These are phyloP conservation scores for Begonia fuchsioides DNA, from an alignment of 306 rosid genomes.

Conservation along the genomic window DNA sequence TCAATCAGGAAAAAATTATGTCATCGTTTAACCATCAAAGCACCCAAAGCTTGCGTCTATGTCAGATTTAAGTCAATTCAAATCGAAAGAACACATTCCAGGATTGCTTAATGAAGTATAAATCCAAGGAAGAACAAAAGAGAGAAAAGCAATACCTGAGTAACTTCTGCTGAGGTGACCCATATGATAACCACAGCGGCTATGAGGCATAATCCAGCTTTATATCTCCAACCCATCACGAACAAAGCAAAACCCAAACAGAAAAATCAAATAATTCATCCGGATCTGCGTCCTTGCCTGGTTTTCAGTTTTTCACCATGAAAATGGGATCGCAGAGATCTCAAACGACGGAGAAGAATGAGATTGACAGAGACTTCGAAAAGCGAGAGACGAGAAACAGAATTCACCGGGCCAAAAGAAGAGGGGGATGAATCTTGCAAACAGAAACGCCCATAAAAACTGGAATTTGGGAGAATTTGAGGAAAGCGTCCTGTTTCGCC, in stretches of 20 bases:
- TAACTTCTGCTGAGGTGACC: constrained; percentile 95
- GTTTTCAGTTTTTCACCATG: constrained; percentile 10
- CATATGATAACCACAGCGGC: constrained; percentile 77
- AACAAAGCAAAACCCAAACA: constrained; percentile 21
- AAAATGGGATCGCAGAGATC: not conserved
- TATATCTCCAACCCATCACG: constrained; percentile 70
- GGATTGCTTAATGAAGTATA: not conserved
- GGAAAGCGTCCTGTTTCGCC: too few relatives aligned
- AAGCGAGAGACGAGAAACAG: not conserved
- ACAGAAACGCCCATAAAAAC: too few relatives aligned
- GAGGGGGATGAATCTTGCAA: too few relatives aligned
- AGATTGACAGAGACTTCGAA: not conserved
- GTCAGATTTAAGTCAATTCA: not conserved
- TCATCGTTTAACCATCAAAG: too few relatives aligned
- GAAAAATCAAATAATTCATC: constrained; percentile 6
- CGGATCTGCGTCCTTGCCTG: constrained; percentile 25
- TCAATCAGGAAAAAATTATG: too few relatives aligned
- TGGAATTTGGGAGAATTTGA: too few relatives aligned
- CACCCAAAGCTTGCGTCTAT: not conserved
- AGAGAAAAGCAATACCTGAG: constrained; percentile 41
- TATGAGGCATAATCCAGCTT: constrained; percentile 70
- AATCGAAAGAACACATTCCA: too few relatives aligned
- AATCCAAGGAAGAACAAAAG: not conserved
- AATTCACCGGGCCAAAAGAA: constrained; percentile 4
- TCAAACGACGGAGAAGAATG: not conserved